Evolutionary conservation across 2,329 filamentous ascomycete species (phyloP), one percentile per base, ranked within the genome.

Genomic region (Fusarium sp.): DNA sequence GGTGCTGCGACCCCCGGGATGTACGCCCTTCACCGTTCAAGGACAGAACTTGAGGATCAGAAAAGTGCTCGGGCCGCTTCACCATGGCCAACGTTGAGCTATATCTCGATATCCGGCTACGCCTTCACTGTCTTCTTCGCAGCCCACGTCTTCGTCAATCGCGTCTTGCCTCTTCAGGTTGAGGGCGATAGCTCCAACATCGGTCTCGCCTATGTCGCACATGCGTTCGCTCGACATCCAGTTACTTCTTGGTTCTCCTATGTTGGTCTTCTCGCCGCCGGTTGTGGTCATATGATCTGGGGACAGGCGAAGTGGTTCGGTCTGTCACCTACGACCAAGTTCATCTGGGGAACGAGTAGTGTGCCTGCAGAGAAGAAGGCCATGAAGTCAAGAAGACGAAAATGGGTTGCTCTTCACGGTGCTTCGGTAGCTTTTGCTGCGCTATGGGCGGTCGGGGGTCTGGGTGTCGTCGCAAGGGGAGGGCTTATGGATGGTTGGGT

Each of bases 131-230:
- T 87, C 1, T 81, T 95, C 22, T 85, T 95, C 27, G 83, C 86
- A 2, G 89, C 89, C 8, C 95, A 98, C 79, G 87, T 91, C 5
- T 87, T 90, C 67, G 85, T 94, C 62, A 97, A 97, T 79, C 89
- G 95, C 34, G 81, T 89, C 5, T 83, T 97, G 27, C 95, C 96
- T 4, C 80, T 95, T 34, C 83, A 88, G 29, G 87, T 94, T 46
- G 92, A 97, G 57, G 95, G 95, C 9, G 94, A 95, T 63, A 94
- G 90, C 75, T 92, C 93, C n/a, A 91, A 95, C 57, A 90, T 98
- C 43, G 92, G 93, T 1, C 83, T 98, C 15, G 90, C 89, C 15
- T 98, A 92, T 78, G 90, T 98, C 10, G 89, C 91, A 15, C 95
- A 98, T 80, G 93, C 93, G 5, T 96, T 98, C 77, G 90, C 92